These are phyloP conservation scores for Elsinoe necatrix DNA, from an alignment of 2,329 filamentous ascomycete genomes.

Conservation along the genomic window DNA sequence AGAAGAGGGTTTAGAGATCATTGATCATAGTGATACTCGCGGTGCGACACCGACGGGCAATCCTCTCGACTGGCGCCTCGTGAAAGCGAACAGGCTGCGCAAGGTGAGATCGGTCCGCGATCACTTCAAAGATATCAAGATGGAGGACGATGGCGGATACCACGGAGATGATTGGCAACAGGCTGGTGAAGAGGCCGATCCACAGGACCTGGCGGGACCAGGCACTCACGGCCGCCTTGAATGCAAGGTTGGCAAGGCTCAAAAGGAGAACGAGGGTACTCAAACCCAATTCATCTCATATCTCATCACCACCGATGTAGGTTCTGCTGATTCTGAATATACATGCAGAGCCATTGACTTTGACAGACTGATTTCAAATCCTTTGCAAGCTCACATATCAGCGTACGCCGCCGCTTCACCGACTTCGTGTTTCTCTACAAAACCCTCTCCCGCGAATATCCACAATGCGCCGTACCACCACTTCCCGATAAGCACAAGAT, in stretches of 20 bases:
- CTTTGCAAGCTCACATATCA: conserved; percentile 73
- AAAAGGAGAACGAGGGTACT: conserved; percentile 93
- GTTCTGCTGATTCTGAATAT: conserved; percentile 3
- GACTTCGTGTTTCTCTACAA: conserved; percentile 98
- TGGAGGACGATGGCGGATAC: conserved; percentile 54
- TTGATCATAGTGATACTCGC: neutral
- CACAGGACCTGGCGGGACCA: conserved; percentile 53
- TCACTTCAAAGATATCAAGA: conserved; percentile 14
- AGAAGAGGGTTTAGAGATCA: neutral
- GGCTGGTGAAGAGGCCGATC: conserved; percentile 43
- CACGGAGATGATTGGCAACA: conserved; percentile 68
- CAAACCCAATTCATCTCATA: conserved; percentile 97
- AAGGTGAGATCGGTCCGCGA: neutral
- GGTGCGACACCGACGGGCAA: conserved; percentile 8
- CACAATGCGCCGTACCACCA: conserved; percentile 84
- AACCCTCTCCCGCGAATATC: conserved; percentile 76
- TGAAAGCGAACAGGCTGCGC: conserved; percentile 6
- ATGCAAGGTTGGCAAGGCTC: conserved; percentile 70
- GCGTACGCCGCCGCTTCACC: conserved; percentile 84
- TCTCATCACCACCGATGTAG: conserved; percentile 78
- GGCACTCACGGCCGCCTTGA: conserved; percentile 67
- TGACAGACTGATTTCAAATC: conserved; percentile 81
- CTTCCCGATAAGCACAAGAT: conserved; percentile 98
- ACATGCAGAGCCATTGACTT: neutral
- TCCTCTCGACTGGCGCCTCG: conserved; percentile 2